Base-by-base conservation (phyloP, 2,329 filamentous ascomycete genomes). In the Penicillium sp. region DNA sequence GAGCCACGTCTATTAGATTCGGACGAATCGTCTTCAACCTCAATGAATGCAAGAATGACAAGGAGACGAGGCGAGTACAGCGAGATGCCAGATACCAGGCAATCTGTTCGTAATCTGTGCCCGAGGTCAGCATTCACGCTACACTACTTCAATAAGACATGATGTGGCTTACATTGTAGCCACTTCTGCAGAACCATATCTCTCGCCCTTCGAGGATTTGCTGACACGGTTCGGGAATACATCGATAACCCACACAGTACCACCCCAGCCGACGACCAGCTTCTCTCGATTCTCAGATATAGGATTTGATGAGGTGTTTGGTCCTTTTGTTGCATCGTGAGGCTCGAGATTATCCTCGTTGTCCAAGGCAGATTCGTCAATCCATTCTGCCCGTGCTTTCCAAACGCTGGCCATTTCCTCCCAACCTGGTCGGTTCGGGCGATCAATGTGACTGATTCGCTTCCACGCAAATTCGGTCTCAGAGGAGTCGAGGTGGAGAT, bases 371-470 rank as follows among this genome's bases (percentile, higher is more conserved):
- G 86, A 82, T 63, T 96, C 89, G 64, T 97, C 90, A 37, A 97
- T 88, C 94, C 94, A 99, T 68, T 97, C 91, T 1, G 86, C 86
- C 18, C 92, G 83, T 2, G 90, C 90, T 75, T 93, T 96, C 92
- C 94, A 97, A 3, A 97, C 90, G 40, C 89, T 84, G 0, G 92
- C 92, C 92, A 99, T 97, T 34, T 96, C 91, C 60, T 97, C 91
- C 91, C 94, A 97, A 49, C 88, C 86, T 7, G 88, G 85, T 4
- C 88, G 89, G 63, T 91, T 89, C 2, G 94, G 94, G 36, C 91
- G 84, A 67, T 96, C 91, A 54, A 96, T 87, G 68, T 97, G 93
- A 20, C 90, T 92, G 56, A 99, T 90, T 8, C 93, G 84, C 71
- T 94, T 96, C 95, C 95, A 99, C 2, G 92, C 90, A 59, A 88